Evolutionary conservation across 805 yeast genomes (phyloP), one percentile per base, ranked within the genome.

Genomic region (Teunomyces gatunensis): DNA sequence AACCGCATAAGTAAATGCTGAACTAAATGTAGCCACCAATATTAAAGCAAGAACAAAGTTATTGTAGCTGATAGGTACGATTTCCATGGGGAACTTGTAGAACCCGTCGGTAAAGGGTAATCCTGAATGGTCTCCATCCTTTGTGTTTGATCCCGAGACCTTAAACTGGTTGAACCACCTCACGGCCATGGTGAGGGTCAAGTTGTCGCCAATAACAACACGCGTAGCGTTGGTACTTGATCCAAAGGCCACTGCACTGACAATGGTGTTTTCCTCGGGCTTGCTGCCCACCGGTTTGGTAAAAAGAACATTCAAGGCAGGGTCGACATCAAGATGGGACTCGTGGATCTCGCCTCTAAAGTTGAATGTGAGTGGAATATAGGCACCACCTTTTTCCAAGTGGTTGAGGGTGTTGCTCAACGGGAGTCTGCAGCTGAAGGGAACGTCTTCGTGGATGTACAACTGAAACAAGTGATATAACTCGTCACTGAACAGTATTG

Each of bases 371-470:
- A 85, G 63, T 4, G 92, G 91, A 10, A 85, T 67, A 30, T 59
- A 67, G 6, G 79, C 78, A 2, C 75, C 75, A 5, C 74, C 74
- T 54, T 66, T 63, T 46, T 67, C 74, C 30, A 75, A 68, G 36
- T 71, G 67, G 46, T 70, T 66, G 32, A 68, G 68, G 42, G 69
- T 74, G 15, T 77, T 66, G 48, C 75, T 68, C 41, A 80, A 62
- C 3, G 87, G 85, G 7, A 84, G 54, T 47, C 85, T 70, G 62
- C 94, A 87, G 41, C 86, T 77, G 59, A 83, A 80, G 25, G 94
- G 94, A 6, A 78, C 82, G 60, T 87, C 94, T 59, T 86, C 85
- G 62, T 87, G 94, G 37, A 87, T 69, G 60, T 86, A 86, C 41
- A 86, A 69, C 66, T 87, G 92, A 63, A 87, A 84, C 49, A 86